Evolutionary conservation across 495 filamentous ascomycete genomes (phyloP).

Genomic region (Viridothelium virens): DNA sequence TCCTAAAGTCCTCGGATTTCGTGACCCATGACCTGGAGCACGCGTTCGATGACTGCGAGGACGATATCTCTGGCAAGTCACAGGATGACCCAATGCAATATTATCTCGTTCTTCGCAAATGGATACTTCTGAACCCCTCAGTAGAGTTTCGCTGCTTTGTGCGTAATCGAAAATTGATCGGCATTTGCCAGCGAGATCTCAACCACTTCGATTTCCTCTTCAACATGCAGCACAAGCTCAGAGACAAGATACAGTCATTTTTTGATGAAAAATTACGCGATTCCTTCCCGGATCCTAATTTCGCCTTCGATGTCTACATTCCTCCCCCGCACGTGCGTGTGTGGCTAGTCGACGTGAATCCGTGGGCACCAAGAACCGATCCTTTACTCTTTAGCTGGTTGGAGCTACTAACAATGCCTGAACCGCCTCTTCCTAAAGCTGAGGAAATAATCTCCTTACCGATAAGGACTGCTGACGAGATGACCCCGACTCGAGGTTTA

Average conservation of each 20-base stretch:
- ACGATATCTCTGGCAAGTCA: slow-evolving; percentile 24
- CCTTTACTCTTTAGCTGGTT: slow-evolving; percentile 83
- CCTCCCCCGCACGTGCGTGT: slow-evolving; percentile 69
- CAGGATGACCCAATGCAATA: slow-evolving; percentile 44
- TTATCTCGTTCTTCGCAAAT: slow-evolving; percentile 73
- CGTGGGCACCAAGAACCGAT: slow-evolving; percentile 88
- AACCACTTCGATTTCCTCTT: slow-evolving; percentile 83
- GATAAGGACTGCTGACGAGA: not conserved
- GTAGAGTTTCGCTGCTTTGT: slow-evolving; percentile 96
- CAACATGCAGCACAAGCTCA: slow-evolving; percentile 53
- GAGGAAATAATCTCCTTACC: slow-evolving; percentile 26
- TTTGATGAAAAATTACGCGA: slow-evolving; percentile 64
- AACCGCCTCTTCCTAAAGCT: slow-evolving; percentile 37
- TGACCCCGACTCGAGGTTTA: not conserved
- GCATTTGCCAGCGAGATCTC: slow-evolving; percentile 79
- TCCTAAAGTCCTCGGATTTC: slow-evolving; percentile 89
- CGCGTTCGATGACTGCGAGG: slow-evolving; percentile 72
- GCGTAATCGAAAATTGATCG: slow-evolving; percentile 65
- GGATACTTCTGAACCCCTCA: slow-evolving; percentile 69
- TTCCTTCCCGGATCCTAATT: slow-evolving; percentile 75
- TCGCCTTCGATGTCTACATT: slow-evolving; percentile 86
- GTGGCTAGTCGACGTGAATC: slow-evolving; percentile 88
- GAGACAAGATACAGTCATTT: slow-evolving; percentile 56
- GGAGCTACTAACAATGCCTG: slow-evolving; percentile 67
- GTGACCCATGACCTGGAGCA: slow-evolving; percentile 90